A percentile compares a stretch with the other conserved stretches of the same genome.
These are phyloP conservation scores for Mycothermus thermophilus DNA, from an alignment of 495 filamentous ascomycete species.

Conservation along the genomic window DNA sequence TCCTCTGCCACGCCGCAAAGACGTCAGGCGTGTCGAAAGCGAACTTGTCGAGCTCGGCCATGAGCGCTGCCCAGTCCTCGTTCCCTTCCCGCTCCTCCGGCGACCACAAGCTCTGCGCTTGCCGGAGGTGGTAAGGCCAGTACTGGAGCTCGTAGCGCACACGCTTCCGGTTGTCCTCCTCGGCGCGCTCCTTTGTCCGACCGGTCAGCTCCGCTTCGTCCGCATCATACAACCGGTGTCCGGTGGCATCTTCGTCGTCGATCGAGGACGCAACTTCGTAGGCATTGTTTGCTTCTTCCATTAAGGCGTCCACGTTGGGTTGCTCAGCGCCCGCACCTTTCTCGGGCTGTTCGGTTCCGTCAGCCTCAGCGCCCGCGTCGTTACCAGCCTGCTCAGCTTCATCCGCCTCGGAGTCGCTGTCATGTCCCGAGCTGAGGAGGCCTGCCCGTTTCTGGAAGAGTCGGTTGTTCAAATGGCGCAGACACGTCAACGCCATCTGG, in stretches of 20 bases:
- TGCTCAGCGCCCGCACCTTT: not conserved
- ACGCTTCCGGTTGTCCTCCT: not conserved
- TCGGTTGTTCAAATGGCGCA: constrained; percentile 16
- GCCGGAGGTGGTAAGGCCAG: constrained; percentile 11
- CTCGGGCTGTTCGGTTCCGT: not conserved
- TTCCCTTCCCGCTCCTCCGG: constrained; percentile 8
- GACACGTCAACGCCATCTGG: constrained; percentile 10
- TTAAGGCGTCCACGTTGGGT: not conserved
- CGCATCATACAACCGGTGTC: not conserved
- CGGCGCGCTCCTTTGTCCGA: not conserved
- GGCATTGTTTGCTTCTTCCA: not conserved
- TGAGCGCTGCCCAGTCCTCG: constrained; percentile 7
- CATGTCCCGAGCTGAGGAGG: not conserved
- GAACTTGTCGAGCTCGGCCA: constrained; percentile 14
- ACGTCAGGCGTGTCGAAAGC: not conserved
- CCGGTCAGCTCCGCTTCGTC: not conserved
- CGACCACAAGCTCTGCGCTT: constrained; percentile 10
- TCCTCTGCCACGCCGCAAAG: constrained; percentile 10
- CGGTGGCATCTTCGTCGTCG: constrained; percentile 6
- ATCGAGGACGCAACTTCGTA: constrained; percentile 5
- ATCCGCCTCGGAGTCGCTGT: not conserved
- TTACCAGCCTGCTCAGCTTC: not conserved
- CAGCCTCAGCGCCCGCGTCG: not conserved
- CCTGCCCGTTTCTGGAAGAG: constrained; percentile 11
- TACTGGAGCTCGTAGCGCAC: constrained; percentile 12